Conservation (phyloP, 2,329 filamentous ascomycete genomes). For the Diaporthe australafricana region DNA sequence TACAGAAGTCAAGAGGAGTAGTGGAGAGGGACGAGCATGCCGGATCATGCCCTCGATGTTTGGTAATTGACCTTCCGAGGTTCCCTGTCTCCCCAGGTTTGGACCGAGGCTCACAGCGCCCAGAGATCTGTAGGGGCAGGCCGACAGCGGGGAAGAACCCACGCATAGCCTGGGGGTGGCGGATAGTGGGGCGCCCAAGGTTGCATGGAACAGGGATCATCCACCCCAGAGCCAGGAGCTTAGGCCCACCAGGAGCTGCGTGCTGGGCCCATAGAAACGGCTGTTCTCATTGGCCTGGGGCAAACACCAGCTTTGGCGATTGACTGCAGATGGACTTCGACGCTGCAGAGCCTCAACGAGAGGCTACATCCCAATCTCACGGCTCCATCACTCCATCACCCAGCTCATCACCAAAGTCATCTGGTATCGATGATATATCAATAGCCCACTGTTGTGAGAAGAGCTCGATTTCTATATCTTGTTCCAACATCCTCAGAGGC, state of each 20-base stretch:
- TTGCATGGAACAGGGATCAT: slow-evolving; percentile 5
- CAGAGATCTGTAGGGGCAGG: background rate
- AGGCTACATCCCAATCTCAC: background rate
- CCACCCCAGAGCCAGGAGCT: slow-evolving; percentile 2
- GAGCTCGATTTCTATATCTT: too few species aligned
- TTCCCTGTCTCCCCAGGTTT: slow-evolving; percentile 19
- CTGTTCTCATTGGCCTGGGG: slow-evolving; percentile 14
- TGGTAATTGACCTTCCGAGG: slow-evolving; percentile 23
- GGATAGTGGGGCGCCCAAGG: slow-evolving; percentile 11
- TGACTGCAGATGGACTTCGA: slow-evolving; percentile 1
- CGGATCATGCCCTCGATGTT: slow-evolving; percentile 4
- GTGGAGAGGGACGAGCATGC: background rate
- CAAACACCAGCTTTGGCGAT: background rate
- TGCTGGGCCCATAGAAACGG: background rate
- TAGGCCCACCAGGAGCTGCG: background rate
- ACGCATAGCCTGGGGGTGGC: slow-evolving; percentile 1
- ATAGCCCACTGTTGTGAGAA: too few species aligned
- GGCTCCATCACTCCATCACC: background rate
- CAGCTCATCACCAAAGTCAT: background rate
- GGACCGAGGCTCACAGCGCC: slow-evolving; percentile 24
- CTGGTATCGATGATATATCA: background rate
- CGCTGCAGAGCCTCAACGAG: slow-evolving; percentile 23
- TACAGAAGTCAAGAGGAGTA: background rate
- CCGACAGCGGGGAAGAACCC: slow-evolving; percentile 23
- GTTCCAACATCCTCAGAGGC: background rate